These are phyloP conservation scores for Helicocarpus griseus DNA, from an alignment of 2,329 filamentous ascomycete species.

Conservation along the genomic window DNA sequence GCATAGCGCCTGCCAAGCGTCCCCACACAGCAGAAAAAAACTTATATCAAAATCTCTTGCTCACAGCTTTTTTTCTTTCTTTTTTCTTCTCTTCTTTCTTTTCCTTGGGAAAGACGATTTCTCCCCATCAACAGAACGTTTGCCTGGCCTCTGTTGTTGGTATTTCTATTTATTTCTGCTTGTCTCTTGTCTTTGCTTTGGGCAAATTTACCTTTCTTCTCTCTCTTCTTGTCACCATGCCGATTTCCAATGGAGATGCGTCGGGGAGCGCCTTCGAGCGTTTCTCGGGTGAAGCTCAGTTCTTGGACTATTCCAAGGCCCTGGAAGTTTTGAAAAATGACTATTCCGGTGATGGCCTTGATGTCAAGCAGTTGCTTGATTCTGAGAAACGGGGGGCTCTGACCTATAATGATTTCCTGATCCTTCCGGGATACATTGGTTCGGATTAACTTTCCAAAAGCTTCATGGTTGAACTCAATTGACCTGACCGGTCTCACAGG, in stretches of 20 bases:
- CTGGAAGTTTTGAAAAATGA: slow-evolving; percentile 67
- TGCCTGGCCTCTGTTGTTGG: slow-evolving; percentile 36
- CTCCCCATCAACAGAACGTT: slow-evolving; percentile 50
- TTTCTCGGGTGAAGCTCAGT: slow-evolving; percentile 40
- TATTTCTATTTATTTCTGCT: slow-evolving; percentile 21
- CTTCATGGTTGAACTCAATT: not conserved
- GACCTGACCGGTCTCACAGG: slow-evolving; percentile 37
- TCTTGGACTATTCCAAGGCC: slow-evolving; percentile 66
- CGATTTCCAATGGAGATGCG: slow-evolving; percentile 57
- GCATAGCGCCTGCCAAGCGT: not conserved
- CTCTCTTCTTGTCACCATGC: slow-evolving; percentile 48
- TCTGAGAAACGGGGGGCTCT: slow-evolving; percentile 85
- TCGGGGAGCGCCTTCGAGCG: slow-evolving; percentile 42
- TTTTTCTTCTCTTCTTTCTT: slow-evolving; percentile 36
- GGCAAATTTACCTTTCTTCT: slow-evolving; percentile 20
- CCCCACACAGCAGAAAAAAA: slow-evolving; percentile 4
- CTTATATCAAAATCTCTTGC: not conserved
- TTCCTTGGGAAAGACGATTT: slow-evolving; percentile 49
- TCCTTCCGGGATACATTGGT: slow-evolving; percentile 94
- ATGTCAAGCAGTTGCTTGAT: slow-evolving; percentile 78
- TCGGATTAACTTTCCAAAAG: slow-evolving; percentile 20
- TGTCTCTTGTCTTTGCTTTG: slow-evolving; percentile 17
- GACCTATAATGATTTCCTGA: slow-evolving; percentile 97
- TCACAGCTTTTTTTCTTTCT: slow-evolving; percentile 11
- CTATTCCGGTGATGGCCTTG: slow-evolving; percentile 79